phyloP scores from a whole-genome alignment of 208 protist species.

The Leishmania arabica region DNA sequence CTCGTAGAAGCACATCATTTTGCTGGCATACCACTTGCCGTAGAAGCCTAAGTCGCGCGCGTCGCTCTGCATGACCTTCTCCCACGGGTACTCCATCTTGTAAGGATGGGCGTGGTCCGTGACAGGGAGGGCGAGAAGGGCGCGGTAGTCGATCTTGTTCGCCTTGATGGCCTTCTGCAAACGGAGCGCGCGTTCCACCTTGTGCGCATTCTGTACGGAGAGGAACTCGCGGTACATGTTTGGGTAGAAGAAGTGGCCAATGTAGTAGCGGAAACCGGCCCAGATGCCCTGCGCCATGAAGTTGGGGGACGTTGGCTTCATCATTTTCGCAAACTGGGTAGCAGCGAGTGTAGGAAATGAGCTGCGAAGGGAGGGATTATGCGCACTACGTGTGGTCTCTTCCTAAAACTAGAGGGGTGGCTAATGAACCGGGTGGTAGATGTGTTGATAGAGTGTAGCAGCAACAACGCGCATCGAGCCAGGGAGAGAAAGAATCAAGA shows the following conservation, averaged over 20 bases:
- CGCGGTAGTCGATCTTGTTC: constrained; percentile 93
- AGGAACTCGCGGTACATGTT: constrained; percentile 92
- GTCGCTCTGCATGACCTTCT: constrained; percentile 89
- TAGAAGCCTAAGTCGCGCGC: constrained; percentile 75
- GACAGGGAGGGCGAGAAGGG: constrained; percentile 88
- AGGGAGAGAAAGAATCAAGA: neutral
- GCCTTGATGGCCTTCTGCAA: constrained; percentile 92
- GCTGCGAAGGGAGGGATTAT: neutral
- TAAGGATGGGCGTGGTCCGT: constrained; percentile 93
- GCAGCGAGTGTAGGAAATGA: neutral
- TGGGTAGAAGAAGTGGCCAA: constrained; percentile 91
- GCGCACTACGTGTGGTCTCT: neutral
- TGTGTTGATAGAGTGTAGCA: neutral
- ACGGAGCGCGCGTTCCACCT: constrained; percentile 85
- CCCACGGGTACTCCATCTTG: constrained; percentile 93
- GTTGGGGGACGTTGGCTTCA: constrained; percentile 75
- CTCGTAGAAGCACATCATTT: constrained; percentile 93
- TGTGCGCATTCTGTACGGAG: constrained; percentile 89
- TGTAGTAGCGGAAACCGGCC: constrained; percentile 86
- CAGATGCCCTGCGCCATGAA: constrained; percentile 88
- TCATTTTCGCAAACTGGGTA: constrained; percentile 42
- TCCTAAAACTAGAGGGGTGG: neutral
- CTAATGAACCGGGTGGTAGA: neutral
- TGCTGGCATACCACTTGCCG: constrained; percentile 90
- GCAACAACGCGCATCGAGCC: neutral